Base-by-base conservation (phyloP, 1,284 basidiomycete species). In the Puccinia polysora region DNA sequence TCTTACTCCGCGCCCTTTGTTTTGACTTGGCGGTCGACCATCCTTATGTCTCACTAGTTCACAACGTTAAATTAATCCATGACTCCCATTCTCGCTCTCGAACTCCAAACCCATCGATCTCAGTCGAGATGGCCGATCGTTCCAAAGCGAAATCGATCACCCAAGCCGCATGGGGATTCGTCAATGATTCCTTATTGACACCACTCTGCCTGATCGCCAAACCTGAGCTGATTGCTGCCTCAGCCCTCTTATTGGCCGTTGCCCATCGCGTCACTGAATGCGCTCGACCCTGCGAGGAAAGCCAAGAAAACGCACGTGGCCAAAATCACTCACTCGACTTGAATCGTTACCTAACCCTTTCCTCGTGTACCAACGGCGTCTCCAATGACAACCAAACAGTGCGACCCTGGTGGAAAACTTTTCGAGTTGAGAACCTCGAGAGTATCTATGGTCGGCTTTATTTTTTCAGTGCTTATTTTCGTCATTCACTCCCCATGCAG, bases 11-110 rank as follows among this genome's bases (percentile, higher is more conserved):
- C 12, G 53, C 73, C 5, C 74, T 78, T 28, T 76, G 77, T 71
- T 79, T 76, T 72, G 77, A 79, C 36, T 65, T 79, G 60, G 75
- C 75, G 2, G 60, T 78, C 0, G 62, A 75, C 30, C 75, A 77
- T 20, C 77, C 78, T 28, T 76, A 77, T 43, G 70, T 68, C 40
- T 50, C 69, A 8, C 43, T 71, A n/a, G 55, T 71, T n/a, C 40
- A 52, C 10, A 30, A 43, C 14, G 45, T 49, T 43, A 71, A 63
- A 12, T 38, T 15, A 3, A 53, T 63, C 25, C 69, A 53, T 28
- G 36, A 45, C 5, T 50, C 52, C 12, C 47, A 38, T 23, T 43
- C 69, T n/a, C 20, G n/a, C 10, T 1, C 23, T 18, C 36, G 32
- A 1, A 12, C 36, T 28, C 36, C 64, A 2, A 30, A 15, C n/a